Evolutionary conservation across 345 rosid species (phyloP).

Genomic region (Lagerstroemia speciosa): DNA sequence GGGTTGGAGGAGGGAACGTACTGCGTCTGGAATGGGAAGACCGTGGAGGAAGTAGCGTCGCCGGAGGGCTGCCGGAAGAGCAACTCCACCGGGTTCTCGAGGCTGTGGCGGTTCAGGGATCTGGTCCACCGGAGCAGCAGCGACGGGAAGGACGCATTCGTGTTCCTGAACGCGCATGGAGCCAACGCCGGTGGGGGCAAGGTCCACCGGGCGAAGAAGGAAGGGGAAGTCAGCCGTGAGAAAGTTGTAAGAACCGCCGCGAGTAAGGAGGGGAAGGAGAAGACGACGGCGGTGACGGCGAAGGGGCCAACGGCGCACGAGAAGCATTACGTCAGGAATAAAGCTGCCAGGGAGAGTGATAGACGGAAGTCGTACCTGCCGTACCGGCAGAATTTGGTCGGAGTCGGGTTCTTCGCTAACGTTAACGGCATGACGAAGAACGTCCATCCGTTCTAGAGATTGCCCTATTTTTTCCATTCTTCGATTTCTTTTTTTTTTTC

Average conservation of each 20-base stretch:
- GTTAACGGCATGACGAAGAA: slow-evolving; percentile 17
- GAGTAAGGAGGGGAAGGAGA: slow-evolving; percentile 1
- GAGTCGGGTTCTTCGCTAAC: slow-evolving; percentile 19
- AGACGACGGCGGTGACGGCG: not conserved
- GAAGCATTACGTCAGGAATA: slow-evolving; percentile 10
- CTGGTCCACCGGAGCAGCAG: slow-evolving; percentile 29
- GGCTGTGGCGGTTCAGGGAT: slow-evolving; percentile 40
- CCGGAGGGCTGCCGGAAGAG: slow-evolving; percentile 34
- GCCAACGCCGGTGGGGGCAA: not conserved
- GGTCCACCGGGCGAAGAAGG: slow-evolving; percentile 3
- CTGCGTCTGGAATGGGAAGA: slow-evolving; percentile 34
- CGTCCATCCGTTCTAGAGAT: slow-evolving; percentile 13
- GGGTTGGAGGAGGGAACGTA: slow-evolving; percentile 20
- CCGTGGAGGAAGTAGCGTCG: slow-evolving; percentile 17
- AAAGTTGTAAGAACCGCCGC: not conserved
- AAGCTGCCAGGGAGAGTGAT: slow-evolving; percentile 11
- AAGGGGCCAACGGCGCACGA: slow-evolving; percentile 9
- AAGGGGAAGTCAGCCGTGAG: not conserved
- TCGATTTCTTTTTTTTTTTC: not conserved
- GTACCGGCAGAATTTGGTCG: slow-evolving; percentile 15
- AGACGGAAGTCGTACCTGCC: slow-evolving; percentile 17
- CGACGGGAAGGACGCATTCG: slow-evolving; percentile 46
- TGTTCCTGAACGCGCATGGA: slow-evolving; percentile 20
- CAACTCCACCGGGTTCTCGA: slow-evolving; percentile 49
- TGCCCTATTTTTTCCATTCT: not conserved